These are phyloP conservation scores for Lactifluus pinguis DNA, from an alignment of 768 basidiomycete genomes.

Conservation along the genomic window DNA sequence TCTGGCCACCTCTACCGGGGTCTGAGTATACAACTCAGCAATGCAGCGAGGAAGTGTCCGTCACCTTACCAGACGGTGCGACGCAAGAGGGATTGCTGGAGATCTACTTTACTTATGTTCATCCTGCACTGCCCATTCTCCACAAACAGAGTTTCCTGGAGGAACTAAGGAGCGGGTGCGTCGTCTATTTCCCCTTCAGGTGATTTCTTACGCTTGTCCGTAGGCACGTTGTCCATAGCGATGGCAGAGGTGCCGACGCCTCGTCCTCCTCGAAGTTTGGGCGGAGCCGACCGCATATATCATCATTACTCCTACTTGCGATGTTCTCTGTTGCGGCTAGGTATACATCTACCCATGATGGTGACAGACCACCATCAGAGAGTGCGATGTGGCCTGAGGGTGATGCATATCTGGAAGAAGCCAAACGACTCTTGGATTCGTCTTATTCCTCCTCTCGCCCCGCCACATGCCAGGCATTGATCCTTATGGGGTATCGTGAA, in stretches of 20 bases:
- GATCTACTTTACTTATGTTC: conserved; percentile 76
- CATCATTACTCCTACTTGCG: conserved; percentile 63
- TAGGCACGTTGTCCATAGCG: conserved; percentile 22
- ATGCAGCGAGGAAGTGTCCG: conserved; percentile 31
- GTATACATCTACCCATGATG: conserved; percentile 35
- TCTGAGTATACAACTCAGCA: conserved; percentile 22
- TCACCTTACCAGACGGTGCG: conserved; percentile 44
- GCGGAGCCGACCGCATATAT: conserved; percentile 38
- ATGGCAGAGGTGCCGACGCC: conserved; percentile 22
- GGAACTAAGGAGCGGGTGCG: conserved; percentile 37
- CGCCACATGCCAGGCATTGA: conserved; percentile 67
- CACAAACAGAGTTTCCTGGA: conserved; percentile 64
- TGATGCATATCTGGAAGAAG: conserved; percentile 58
- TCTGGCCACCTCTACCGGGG: conserved; percentile 62
- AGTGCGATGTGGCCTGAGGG: conserved; percentile 76
- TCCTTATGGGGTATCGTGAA: conserved; percentile 78
- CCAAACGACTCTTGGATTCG: conserved; percentile 56
- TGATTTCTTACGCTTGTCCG: neutral
- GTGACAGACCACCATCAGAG: conserved; percentile 33
- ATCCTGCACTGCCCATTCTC: conserved; percentile 68
- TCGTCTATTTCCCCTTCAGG: neutral
- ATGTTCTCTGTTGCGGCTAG: conserved; percentile 82
- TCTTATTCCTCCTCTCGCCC: conserved; percentile 65
- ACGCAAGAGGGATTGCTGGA: conserved; percentile 63
- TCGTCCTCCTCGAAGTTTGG: conserved; percentile 30